Evolutionary conservation across 1,284 basidiomycete species (phyloP), one percentile per base, ranked within the genome.

Genomic region (Malassezia psittaci): DNA sequence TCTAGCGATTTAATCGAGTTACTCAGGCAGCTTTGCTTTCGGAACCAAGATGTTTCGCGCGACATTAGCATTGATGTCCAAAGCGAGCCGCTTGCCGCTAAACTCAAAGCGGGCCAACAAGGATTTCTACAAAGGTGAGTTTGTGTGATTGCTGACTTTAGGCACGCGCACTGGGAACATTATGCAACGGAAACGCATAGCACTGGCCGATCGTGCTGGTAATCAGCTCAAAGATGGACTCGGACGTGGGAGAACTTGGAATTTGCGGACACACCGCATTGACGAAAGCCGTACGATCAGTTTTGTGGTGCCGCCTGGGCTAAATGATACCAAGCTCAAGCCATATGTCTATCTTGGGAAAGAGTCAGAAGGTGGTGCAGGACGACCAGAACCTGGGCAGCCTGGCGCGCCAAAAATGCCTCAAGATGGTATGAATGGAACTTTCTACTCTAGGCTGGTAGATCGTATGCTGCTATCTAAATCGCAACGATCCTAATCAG

Each of bases 61-160:
- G 15, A 67, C 70, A 9, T 55, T 59, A 32, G 38, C 57, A 1
- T 56, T 62, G 7, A 62, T 52, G 52, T 67, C 65, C 51, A 74
- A 74, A 48, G 72, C 72, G 44, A 66, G 66, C 39, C 63, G 72
- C 15, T 57, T 74, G 37, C 70, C 72, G 32, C 63, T 74, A 47
- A 72, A 48, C 46, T 73, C 70, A 4, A 74, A 74, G 41, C 67
- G 67, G 48, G 72, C 60, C 10, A 74, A 74, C 53, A 68, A 66
- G 44, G 70, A 74, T 50, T 74, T 73, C 52, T 74, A 70, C 65
- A 74, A 74, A 52, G 72, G 62, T 62, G n/a, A 19, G 59, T 45
- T 33, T 39, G 11, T 15, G 1, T 21, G 4, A n/a, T 29, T 3
- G 19, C 19, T 39, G 35, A 19, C 13, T 8, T 16, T 49, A 63